A percentile compares a stretch with the other conserved stretches of the same genome.
Evolutionary conservation across 2,329 filamentous ascomycete species (phyloP).

Genomic region (Neofusicoccum parvum): DNA sequence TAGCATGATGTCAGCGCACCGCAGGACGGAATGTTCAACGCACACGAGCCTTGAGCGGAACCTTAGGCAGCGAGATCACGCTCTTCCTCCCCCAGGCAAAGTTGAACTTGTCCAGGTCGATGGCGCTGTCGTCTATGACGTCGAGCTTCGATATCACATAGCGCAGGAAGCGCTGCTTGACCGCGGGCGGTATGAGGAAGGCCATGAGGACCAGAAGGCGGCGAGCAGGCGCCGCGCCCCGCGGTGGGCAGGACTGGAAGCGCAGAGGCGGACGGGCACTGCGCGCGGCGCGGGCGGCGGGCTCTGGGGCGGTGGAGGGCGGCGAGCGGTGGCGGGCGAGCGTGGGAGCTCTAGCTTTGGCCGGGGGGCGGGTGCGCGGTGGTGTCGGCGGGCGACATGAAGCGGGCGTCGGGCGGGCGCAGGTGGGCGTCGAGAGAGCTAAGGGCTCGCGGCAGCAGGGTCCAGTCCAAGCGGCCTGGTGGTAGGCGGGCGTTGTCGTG

Average conservation of each 20-base stretch:
- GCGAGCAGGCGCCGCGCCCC: conserved; percentile 22
- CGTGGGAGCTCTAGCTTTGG: conserved; percentile 6
- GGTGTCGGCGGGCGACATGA: conserved; percentile 10
- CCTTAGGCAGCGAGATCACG: conserved; percentile 82
- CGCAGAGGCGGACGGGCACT: conserved; percentile 27
- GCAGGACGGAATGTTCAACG: conserved; percentile 29
- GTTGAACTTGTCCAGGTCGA: conserved; percentile 86
- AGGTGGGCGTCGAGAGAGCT: background rate
- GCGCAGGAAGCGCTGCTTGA: conserved; percentile 86
- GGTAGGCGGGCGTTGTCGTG: background rate
- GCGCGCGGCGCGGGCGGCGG: conserved; percentile 37
- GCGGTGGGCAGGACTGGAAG: conserved; percentile 10
- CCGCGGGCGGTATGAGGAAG: conserved; percentile 68
- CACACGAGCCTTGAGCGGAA: conserved; percentile 78
- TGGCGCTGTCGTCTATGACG: conserved; percentile 81
- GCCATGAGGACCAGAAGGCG: conserved; percentile 57
- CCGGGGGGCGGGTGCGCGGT: background rate
- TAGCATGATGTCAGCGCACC: conserved; percentile 23
- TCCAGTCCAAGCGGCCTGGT: background rate
- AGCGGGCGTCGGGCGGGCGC: background rate
- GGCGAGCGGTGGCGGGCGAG: conserved; percentile 18
- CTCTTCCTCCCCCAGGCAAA: conserved; percentile 80
- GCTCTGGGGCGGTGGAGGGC: conserved; percentile 23
- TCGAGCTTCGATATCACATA: conserved; percentile 84
- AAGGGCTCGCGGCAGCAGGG: background rate